Evolutionary conservation across 1,284 basidiomycete species (phyloP), one percentile per base, ranked within the genome.

Genomic region (Moesziomyces globuligerus): DNA sequence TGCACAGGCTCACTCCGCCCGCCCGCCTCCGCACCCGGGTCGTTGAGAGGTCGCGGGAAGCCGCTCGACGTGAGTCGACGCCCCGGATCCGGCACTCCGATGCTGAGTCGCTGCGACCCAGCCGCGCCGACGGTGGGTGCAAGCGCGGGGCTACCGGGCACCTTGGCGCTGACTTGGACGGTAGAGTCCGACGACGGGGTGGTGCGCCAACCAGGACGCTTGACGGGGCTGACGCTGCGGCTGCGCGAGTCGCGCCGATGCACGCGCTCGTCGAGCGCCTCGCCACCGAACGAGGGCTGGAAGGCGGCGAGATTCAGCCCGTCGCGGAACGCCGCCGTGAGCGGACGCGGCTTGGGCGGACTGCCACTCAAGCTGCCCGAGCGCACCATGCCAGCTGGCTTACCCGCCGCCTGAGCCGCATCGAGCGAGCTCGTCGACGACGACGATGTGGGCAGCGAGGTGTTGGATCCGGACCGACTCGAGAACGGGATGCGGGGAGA

Each of bases 291-390:
- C 15, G 61, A 43, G 17, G 75, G 49, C 29, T 59, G 43, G 56
- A 73, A 78, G 10, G 72, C 70, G 5, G 55, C 75, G 26, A 78
- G 42, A 21, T 75, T 72, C 51, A 77, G 45, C 7, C 59, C 56
- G 15, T 56, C 59, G 15, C 54, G 46, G 41, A 75, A 76, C 40
- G 64, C 62, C n/a, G 76, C 69, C 17, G 70, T 75, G 7, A 75
- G 37, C 3, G 75, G 75, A 1, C 75, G 53, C 10, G 67, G 70
- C 38, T 76, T 74, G 3, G 68, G 53, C 3, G 69, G 70, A 20
- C 69, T 72, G 0, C 59, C 65, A 5, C 64, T 52, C 17, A 73
- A 18, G 29, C 71, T 73, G 21, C 46, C 52, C 17, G 50, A 59
- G 4, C 67, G 37, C 0, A 43, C 34, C 52, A 75, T 55, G 26